Evolutionary conservation across 495 filamentous ascomycete genomes (phyloP), one percentile per base, ranked within the genome.

Genomic region (Aspergillus incahuasiensis): DNA sequence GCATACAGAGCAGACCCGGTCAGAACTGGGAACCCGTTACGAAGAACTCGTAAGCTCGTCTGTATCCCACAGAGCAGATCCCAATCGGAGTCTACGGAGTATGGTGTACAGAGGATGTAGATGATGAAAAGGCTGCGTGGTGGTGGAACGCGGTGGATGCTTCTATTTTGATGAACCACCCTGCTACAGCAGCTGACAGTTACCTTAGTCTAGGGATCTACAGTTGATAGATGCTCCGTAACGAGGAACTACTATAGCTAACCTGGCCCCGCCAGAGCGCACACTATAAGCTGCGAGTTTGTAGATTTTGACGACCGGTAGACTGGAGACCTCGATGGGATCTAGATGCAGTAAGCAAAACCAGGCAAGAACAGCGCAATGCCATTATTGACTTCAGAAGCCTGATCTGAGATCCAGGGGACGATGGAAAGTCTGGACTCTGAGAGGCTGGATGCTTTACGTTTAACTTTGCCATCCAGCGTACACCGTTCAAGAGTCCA

Each of bases 81-180:
- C 43, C 43, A 21, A 24, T 46, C 43, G 24, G 21, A 5, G 21
- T 8, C 43, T 46, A 46, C 43, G 24, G 21, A 46, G 43, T 46
- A 46, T 15, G 43, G 24, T 28, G 20, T n/a, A 25, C 41, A 12
- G 20, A 8, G 19, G 6, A 22, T 46, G 21, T 24, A 25, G 34
- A 50, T 50, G 48, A 50, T 50, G 48, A 50, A 50, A 50, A 50
- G 20, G 34, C 48, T 49, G 48, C 34, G 48, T 34, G 34, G 38
- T 50, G 48, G 48, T 50, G 48, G 48, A 50, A 50, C 19, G 2
- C 6, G n/a, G 32, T 50, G 20, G 48, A 13, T 50, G 34, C 21
- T 50, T 50, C 48, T 25, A 50, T 50, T 50, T 50, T 40, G 25
- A 47, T 24, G 5, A 12, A 8, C 38, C 38, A 40, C 38, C 2